Conservation (phyloP, 78 protist genomes). For the Dictyostelium firmibasis region DNA sequence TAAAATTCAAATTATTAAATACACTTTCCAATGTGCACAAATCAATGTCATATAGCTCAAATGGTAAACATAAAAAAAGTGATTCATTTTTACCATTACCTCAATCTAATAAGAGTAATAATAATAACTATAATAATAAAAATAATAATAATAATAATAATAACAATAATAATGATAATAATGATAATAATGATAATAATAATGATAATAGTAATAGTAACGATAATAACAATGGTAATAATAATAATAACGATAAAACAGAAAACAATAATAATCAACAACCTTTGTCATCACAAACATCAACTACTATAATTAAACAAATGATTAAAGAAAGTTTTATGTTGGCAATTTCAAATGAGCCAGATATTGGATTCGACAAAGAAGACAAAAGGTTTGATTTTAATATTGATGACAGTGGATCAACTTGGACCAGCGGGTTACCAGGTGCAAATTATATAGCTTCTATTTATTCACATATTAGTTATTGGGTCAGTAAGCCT, state of each 20-base stretch:
- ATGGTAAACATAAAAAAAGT: background rate
- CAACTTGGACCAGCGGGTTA: background rate
- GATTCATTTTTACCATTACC: background rate
- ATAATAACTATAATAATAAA: background rate
- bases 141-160: background rate
- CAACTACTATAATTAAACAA: background rate
- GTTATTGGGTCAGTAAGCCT: constrained; percentile 9
- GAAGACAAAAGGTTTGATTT: constrained; percentile 30
- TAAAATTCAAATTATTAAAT: background rate
- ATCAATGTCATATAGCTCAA: background rate
- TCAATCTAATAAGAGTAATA: background rate
- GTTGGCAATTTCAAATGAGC: background rate
- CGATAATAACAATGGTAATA: background rate
- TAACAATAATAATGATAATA: background rate
- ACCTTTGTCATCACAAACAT: background rate
- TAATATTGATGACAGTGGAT: background rate
- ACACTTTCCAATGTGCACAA: background rate
- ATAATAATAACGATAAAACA: no score
- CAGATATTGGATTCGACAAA: background rate
- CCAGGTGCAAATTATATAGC: background rate
- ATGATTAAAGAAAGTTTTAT: background rate
- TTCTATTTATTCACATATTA: constrained; percentile 11
- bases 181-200: background rate
- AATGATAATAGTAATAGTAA: background rate
- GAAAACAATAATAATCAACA: no score